Conservation (phyloP, 179 eudicot genomes). For the Silene coronaria region DNA sequence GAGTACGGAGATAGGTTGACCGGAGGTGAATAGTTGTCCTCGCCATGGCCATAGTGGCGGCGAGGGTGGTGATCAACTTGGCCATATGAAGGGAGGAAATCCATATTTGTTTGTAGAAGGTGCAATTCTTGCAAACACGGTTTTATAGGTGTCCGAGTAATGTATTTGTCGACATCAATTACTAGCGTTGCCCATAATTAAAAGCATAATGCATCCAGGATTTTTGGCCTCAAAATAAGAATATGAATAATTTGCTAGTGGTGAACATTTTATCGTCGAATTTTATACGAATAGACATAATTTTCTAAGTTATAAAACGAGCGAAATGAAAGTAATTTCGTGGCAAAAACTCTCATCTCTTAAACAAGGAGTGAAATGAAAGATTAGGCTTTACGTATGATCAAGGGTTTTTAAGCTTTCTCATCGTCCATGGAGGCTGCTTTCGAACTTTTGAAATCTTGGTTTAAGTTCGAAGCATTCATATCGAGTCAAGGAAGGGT, state of each 20-base stretch:
- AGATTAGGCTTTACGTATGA: background rate
- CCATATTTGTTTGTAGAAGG: background rate
- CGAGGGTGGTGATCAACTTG: slow-evolving; percentile 9
- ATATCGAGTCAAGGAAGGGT: no score
- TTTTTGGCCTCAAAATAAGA: background rate
- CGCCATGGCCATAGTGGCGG: background rate
- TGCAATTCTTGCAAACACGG: background rate
- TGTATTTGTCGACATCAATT: no score
- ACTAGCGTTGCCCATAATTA: background rate
- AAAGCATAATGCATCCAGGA: background rate
- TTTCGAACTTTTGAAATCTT: no score
- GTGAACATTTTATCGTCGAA: background rate
- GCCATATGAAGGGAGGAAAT: slow-evolving; percentile 11
- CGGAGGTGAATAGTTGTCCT: slow-evolving; percentile 5
- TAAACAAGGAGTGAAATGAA: background rate
- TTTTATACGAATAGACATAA: background rate
- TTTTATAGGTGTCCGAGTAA: background rate
- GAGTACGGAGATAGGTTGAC: background rate
- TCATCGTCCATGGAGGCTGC: no score
- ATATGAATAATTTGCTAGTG: background rate
- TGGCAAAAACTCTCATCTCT: no score
- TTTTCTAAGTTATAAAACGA: background rate
- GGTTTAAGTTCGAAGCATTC: no score
- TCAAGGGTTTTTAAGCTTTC: no score
- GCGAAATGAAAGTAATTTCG: background rate